A percentile compares a stretch with the other conserved stretches of the same genome.
These are phyloP conservation scores for Septoria linicola DNA, from an alignment of 2,329 filamentous ascomycete genomes.

Conservation along the genomic window DNA sequence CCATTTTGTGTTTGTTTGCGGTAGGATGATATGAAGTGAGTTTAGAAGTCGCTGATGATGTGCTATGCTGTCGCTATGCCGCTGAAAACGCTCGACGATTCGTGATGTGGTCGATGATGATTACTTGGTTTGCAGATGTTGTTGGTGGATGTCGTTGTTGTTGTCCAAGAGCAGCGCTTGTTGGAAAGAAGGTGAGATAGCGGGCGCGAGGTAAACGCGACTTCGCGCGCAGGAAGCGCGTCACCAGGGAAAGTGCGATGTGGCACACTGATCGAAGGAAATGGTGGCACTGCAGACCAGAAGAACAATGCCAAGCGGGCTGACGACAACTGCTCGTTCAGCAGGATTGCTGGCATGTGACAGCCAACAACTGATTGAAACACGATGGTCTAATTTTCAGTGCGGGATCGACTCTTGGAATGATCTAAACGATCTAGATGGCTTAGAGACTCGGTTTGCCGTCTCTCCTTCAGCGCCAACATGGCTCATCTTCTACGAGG, in stretches of 20 bases:
- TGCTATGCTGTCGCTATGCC: not conserved
- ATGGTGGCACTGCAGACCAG: no score
- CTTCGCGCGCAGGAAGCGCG: no score
- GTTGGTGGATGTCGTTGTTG: constrained; percentile 4
- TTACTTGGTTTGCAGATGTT: no score
- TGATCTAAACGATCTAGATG: no score
- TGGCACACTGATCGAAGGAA: no score
- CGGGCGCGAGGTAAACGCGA: not conserved
- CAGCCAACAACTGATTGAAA: not conserved
- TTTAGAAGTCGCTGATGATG: not conserved
- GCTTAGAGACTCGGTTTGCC: no score
- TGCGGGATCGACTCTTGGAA: no score
- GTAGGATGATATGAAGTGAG: not conserved
- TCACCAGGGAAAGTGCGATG: no score
- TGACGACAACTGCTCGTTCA: not conserved
- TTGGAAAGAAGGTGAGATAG: not conserved
- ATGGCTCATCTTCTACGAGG: constrained; percentile 89
- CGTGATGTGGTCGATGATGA: not conserved
- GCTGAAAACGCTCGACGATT: not conserved
- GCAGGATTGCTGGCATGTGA: constrained; percentile 7
- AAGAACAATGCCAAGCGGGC: no score
- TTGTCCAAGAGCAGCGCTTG: not conserved
- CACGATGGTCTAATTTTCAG: no score
- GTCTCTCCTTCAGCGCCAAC: no score
- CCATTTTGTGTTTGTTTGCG: constrained; percentile 62